phyloP scores from a whole-genome alignment of 495 filamentous ascomycete genomes.

The Sporormia fimetaria region DNA sequence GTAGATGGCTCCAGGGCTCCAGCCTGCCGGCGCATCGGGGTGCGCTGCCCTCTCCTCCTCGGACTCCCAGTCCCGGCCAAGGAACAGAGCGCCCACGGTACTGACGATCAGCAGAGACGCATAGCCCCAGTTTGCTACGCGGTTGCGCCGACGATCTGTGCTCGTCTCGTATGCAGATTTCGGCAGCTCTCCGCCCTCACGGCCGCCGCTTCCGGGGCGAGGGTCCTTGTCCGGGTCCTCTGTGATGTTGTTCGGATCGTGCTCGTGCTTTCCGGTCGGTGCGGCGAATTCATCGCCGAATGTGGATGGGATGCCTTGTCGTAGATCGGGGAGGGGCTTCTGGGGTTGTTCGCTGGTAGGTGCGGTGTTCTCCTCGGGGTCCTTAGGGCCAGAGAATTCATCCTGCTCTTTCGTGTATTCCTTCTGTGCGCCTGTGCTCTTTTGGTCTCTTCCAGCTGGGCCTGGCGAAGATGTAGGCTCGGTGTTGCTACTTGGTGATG shows the following conservation, averaged over 20 bases:
- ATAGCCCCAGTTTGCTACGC: conserved; percentile 58
- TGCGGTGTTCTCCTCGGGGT: conserved; percentile 8
- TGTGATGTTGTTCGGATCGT: conserved; percentile 22
- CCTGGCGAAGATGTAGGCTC: conserved; percentile 2
- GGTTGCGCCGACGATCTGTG: conserved; percentile 63
- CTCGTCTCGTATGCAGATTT: conserved; percentile 86
- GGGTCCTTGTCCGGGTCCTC: conserved; percentile 20
- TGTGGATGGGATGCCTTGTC: conserved; percentile 83
- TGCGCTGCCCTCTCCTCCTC: conserved; percentile 56
- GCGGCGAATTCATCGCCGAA: conserved; percentile 54
- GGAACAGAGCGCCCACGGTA: conserved; percentile 48
- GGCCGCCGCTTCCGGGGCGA: conserved; percentile 27
- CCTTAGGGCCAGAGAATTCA: conserved; percentile 11
- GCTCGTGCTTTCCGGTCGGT: conserved; percentile 1
- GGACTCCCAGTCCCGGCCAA: conserved; percentile 77
- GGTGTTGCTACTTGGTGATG: conserved; percentile 15
- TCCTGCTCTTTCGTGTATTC: conserved; percentile 9
- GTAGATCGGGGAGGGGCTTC: conserved; percentile 70
- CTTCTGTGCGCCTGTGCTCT: background rate
- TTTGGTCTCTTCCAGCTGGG: conserved; percentile 1
- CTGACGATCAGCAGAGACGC: conserved; percentile 39
- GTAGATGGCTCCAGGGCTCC: conserved; percentile 64
- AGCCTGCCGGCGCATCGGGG: conserved; percentile 58
- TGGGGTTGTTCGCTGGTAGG: conserved; percentile 28
- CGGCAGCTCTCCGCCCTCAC: conserved; percentile 44